Percentiles rank a stretch among this genome's conserved stretches.
Conservation (phyloP, 768 basidiomycete species). For the Phaeotremella fagi region DNA sequence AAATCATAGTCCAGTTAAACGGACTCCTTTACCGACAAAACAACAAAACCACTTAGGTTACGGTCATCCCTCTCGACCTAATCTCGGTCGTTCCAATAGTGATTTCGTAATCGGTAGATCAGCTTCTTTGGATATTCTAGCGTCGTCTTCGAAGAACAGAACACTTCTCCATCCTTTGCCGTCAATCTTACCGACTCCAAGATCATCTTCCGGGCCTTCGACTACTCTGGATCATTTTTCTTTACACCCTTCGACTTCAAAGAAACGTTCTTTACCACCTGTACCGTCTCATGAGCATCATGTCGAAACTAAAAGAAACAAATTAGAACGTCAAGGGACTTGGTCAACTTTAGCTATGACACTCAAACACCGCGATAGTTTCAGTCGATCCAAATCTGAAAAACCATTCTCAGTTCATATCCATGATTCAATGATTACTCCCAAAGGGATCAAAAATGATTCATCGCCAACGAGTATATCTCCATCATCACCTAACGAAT, state of each 20-base stretch:
- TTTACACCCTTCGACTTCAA: not conserved
- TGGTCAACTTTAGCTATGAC: not conserved
- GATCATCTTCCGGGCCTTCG: not conserved
- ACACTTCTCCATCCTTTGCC: constrained; percentile 1
- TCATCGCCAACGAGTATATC: not conserved
- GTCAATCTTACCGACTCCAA: constrained; percentile 3
- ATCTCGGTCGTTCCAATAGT: not conserved
- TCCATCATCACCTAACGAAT: not conserved
- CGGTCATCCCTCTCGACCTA: constrained; percentile 7
- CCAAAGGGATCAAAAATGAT: not conserved
- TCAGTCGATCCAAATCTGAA: constrained; percentile 14
- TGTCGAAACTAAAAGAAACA: constrained; percentile 3
- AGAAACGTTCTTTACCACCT: not conserved
- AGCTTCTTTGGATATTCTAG: constrained; percentile 20
- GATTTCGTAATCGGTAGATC: constrained; percentile 15
- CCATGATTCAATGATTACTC: not conserved
- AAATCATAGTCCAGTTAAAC: not conserved
- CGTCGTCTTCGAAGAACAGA: constrained; percentile 12
- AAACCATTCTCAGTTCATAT: not conserved
- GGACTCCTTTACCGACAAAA: not conserved
- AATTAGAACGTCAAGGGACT: constrained; percentile 4
- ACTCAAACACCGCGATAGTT: constrained; percentile 14
- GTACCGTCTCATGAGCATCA: not conserved
- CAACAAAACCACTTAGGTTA: constrained; percentile 8
- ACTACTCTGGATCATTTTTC: not conserved